Evolutionary conservation across 1,284 basidiomycete species (phyloP), one percentile per base, ranked within the genome.

Genomic region (Ustilago crameri): DNA sequence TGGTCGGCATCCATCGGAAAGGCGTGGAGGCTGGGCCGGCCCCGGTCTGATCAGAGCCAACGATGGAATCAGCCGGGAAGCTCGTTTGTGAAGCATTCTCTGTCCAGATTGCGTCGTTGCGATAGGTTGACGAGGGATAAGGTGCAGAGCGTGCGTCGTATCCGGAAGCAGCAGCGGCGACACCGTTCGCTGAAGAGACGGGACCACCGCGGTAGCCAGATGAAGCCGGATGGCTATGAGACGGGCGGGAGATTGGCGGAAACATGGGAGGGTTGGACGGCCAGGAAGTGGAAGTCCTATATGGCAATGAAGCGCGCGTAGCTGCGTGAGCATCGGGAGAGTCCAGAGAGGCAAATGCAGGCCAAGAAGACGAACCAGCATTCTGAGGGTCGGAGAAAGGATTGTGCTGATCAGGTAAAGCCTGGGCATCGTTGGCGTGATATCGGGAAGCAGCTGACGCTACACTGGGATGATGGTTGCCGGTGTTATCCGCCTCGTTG

Each of bases 1-100:
- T 45, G 3, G 42, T 42, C 15, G 61, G 54, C 46, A 65, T 54
- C 59, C 64, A 66, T n/a, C 62, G 58, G 45, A 66, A 67, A 5
- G 66, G 38, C 2, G 37, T 23, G 18, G 30, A 34, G 10, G 47
- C 10, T n/a, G 46, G 48, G 12, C 46, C 17, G 14, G 51, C 18
- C 18, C 35, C 18, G 18, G 50, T 34, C 8, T 52, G 22, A 32
- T 57, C 47, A 5, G n/a, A 27, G 30, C 32, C 24, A 5, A 43
- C 27, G n/a, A 50, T 42, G 9, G 27, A 14, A n/a, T 52, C 44
- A 15, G 52, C 14, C 7, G 56, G 48, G n/a, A 47, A 34, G 24
- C 44, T 35, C 18, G 49, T 18, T 5, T 61, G 53, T 2, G 53
- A 20, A 9, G 53, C 22, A 9, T 38, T 32, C 17, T 26, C 58